A percentile compares a stretch with the other conserved stretches of the same genome.
These are phyloP conservation scores for Rhodotorula sp. DNA, from an alignment of 1,284 basidiomycete genomes.

Conservation along the genomic window DNA sequence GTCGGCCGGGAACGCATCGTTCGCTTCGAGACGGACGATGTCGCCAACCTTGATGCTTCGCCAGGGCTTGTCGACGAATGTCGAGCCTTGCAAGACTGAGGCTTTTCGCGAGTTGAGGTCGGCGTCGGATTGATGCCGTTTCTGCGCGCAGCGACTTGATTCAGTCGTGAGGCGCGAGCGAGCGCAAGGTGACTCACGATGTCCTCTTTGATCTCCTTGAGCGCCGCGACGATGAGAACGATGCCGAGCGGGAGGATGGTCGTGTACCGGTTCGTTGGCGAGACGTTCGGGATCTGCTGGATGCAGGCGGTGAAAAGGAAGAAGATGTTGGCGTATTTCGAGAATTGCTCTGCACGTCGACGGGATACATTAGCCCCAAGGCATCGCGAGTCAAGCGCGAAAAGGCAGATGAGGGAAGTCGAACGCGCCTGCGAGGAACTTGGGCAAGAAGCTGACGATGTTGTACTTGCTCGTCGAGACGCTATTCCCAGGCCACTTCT, in stretches of 20 bases:
- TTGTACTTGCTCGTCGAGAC: constrained; percentile 97
- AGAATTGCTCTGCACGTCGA: constrained; percentile 79
- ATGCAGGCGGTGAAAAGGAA: constrained; percentile 98
- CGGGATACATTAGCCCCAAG: neutral
- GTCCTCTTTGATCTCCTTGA: constrained; percentile 96
- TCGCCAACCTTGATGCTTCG: constrained; percentile 87
- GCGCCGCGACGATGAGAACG: constrained; percentile 90
- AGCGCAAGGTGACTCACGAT: constrained; percentile 53
- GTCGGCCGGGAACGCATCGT: constrained; percentile 97
- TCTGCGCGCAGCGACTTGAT: no score
- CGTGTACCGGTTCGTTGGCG: constrained; percentile 92
- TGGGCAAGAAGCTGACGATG: constrained; percentile 79
- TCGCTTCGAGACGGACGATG: constrained; percentile 80
- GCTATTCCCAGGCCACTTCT: constrained; percentile 60
- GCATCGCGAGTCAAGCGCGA: neutral
- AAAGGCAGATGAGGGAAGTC: no score
- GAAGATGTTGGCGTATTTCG: constrained; percentile 97
- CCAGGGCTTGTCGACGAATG: constrained; percentile 80
- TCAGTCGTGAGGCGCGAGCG: no score
- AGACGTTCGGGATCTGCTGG: constrained; percentile 96
- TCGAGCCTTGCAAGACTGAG: constrained; percentile 65
- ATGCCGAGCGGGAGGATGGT: constrained; percentile 89
- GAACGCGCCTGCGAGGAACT: constrained; percentile 80
- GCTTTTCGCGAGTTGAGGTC: constrained; percentile 83
- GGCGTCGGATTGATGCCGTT: constrained; percentile 91